Evolutionary conservation across 2,329 filamentous ascomycete genomes (phyloP).

Genomic region (Colletotrichum falcatum): DNA sequence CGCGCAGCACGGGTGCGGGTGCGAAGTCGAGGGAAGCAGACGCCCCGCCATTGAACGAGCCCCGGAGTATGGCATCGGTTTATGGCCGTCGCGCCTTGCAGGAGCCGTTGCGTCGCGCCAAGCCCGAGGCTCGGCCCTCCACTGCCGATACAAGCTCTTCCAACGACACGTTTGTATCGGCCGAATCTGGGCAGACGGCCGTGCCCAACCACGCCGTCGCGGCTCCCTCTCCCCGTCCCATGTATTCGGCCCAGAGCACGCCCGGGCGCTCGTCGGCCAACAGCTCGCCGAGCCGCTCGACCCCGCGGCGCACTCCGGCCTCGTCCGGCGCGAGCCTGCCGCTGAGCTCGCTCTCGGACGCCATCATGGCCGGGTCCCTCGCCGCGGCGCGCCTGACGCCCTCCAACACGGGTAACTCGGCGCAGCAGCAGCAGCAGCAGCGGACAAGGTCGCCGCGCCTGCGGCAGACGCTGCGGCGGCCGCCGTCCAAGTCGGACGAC

Average conservation of each 20-base stretch:
- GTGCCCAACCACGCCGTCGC: background rate
- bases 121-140: constrained; percentile 38
- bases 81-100: background rate
- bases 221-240: constrained; percentile 5
- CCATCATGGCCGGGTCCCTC: constrained; percentile 80
- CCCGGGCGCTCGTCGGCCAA: constrained; percentile 37
- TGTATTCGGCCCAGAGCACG: constrained; percentile 22
- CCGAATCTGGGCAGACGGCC: constrained; percentile 45
- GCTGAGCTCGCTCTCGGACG: constrained; percentile 75
- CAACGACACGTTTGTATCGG: constrained; percentile 47
- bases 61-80: constrained; percentile 21
- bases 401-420: constrained; percentile 54
- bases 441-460: constrained; percentile 65
- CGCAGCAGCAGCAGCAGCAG: constrained; percentile 53
- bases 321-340: constrained; percentile 58
- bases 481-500: constrained; percentile 62
- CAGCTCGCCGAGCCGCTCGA: constrained; percentile 53
- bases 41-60: background rate
- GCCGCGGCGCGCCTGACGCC: constrained; percentile 70
- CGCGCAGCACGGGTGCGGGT: constrained; percentile 43
- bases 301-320: constrained; percentile 46
- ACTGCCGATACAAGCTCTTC: constrained; percentile 43
- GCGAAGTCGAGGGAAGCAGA: background rate
- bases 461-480: constrained; percentile 74
- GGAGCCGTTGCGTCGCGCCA: background rate